Conservation (phyloP, 257 asterid species). For the Datura wrightii region DNA sequence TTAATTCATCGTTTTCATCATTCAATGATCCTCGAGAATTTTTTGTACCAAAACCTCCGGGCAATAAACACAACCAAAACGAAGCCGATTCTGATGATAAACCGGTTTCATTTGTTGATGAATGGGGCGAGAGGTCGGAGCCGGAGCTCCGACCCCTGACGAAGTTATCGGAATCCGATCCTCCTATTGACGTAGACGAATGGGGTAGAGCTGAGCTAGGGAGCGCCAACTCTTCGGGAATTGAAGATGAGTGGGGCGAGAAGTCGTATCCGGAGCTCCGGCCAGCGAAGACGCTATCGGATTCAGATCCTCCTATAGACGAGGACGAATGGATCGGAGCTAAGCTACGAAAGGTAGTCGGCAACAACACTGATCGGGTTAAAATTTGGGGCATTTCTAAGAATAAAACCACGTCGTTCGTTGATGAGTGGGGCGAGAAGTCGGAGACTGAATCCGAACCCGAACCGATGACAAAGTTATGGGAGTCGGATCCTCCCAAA, state of each 20-base stretch:
- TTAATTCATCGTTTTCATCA: neutral
- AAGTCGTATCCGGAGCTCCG: conserved; percentile 55
- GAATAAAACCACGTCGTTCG: conserved; percentile 37
- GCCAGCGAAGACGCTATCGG: conserved; percentile 51
- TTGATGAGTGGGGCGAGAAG: conserved; percentile 88
- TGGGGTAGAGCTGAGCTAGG: conserved; percentile 22
- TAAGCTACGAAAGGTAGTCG: conserved; percentile 28
- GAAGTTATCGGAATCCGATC: conserved; percentile 23
- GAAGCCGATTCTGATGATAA: conserved; percentile 30
- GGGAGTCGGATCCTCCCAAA: no score
- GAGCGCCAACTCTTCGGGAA: neutral
- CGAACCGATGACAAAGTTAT: conserved; percentile 8
- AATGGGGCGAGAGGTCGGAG: conserved; percentile 73
- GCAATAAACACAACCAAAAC: neutral
- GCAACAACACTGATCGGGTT: neutral
- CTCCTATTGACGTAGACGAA: conserved; percentile 1
- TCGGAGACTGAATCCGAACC: neutral
- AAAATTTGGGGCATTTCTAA: neutral
- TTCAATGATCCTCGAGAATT: conserved; percentile 11
- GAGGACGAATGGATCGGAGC: conserved; percentile 87
- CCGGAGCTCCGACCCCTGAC: conserved; percentile 28
- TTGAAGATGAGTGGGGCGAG: conserved; percentile 24
- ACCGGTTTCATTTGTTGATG: conserved; percentile 54
- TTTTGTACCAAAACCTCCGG: conserved; percentile 1
- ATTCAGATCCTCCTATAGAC: conserved; percentile 64